Evolutionary conservation across 2,329 filamentous ascomycete species (phyloP), one percentile per base, ranked within the genome.

Genomic region (Blumeria graminis): DNA sequence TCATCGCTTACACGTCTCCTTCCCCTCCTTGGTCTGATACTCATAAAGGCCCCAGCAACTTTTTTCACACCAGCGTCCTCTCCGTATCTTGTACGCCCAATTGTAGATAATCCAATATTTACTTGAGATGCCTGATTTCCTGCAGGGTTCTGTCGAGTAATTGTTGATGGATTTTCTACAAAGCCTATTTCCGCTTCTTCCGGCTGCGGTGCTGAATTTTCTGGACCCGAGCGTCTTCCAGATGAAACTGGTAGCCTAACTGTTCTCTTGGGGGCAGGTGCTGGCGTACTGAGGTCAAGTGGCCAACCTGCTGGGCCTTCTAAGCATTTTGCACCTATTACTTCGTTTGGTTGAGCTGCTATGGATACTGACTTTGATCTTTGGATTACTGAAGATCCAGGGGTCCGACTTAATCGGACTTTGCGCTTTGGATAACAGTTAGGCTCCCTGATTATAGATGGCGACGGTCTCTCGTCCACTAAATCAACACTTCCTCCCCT

Each of bases 21-120:
- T 32, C 85, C 86, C 61, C 87, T 75, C 56, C 86, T 77, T 18
- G 86, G 84, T 33, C 86, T 86, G 0, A 84, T 86, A 62, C 84
- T 87, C 22, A 92, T 71, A 61, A 90, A 89, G 58, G 79, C 83
- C 0, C 86, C 86, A 1, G 82, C 78, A 7, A 83, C 73, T 67
- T 86, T 85, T 14, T 82, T 82, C 13, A 86, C 77, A 13, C 77
- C 81, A 36, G 71, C 69, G 36, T 84, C 80, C 28, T 88, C 82
- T 2, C 78, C 78, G 54, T 74, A 72, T 38, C 74, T 72, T 14
- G 68, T 71, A 54, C 73, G 71, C 38, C 71, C 71, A 46, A 72
- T 69, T 1, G 75, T 76, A 3, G 76, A 71, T 39, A 71, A 66
- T 59, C 61, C 64, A 57, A 75, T 72, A 63, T 75, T 72, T 53